Evolutionary conservation across 2,329 filamentous ascomycete genomes (phyloP).

Genomic region (Capronia epimyces): DNA sequence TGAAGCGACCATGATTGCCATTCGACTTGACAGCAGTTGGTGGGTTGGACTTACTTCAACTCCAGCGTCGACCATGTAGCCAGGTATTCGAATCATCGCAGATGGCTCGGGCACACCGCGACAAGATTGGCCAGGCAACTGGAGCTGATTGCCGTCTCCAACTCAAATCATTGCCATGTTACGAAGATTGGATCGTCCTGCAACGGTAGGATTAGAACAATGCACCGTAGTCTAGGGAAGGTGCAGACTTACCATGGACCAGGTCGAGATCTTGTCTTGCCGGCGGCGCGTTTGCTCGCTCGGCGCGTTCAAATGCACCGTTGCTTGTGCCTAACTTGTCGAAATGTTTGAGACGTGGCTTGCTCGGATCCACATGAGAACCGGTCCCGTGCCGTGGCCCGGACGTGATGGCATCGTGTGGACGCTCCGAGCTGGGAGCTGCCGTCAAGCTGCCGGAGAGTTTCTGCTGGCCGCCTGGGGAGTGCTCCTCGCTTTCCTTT

Average conservation of each 20-base stretch:
- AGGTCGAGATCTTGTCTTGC: slow-evolving; percentile 26
- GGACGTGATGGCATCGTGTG: slow-evolving; percentile 22
- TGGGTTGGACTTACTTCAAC: slow-evolving; percentile 17
- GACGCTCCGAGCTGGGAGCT: slow-evolving; percentile 33
- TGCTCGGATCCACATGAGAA: background rate
- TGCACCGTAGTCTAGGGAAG: background rate
- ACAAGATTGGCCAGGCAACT: background rate
- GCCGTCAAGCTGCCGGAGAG: slow-evolving; percentile 7
- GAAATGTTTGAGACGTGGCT: slow-evolving; percentile 14
- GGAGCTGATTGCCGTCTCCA: slow-evolving; percentile 15
- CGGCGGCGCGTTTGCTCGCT: slow-evolving; percentile 25
- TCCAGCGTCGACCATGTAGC: background rate
- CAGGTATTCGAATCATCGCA: background rate
- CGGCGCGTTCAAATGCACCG: slow-evolving; percentile 7
- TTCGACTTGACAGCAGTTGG: background rate
- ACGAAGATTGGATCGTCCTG: slow-evolving; percentile 28
- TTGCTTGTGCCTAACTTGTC: slow-evolving; percentile 2
- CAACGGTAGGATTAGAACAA: background rate
- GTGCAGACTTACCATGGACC: slow-evolving; percentile 25
- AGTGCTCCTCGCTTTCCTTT: slow-evolving; percentile 66
- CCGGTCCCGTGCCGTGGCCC: slow-evolving; percentile 3
- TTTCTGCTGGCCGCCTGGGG: slow-evolving; percentile 47
- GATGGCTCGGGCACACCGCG: background rate
- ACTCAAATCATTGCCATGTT: slow-evolving; percentile 26
- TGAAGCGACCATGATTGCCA: background rate